Evolutionary conservation across 1,284 basidiomycete species (phyloP), one percentile per base, ranked within the genome.

Genomic region (Xerocomus amazonicus): DNA sequence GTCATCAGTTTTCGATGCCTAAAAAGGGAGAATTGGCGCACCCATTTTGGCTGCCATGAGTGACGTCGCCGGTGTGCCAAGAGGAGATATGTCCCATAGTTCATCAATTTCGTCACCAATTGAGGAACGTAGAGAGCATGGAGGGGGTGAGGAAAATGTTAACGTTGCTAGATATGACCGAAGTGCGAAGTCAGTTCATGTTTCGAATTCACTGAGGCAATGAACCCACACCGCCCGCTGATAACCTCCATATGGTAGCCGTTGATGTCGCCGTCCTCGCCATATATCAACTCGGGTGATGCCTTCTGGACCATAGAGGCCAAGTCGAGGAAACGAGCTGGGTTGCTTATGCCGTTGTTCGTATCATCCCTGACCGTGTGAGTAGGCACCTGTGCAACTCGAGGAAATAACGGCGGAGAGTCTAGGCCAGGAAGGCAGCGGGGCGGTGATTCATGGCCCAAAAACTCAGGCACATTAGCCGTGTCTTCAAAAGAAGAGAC

Each of bases 151-250:
- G 23, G 65, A 70, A 51, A 61, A 64, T 47, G 56, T 44, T 43
- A 60, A 43, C 1, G 58, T 54, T 14, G 51, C 68, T 61, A 39
- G 39, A 19, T 31, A 50, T 23, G 37, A 43, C 42, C 43, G 8
- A 45, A 50, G 16, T 58, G 29, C 43, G 8, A 45, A 50, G 16
- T 58, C 31, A 58, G 41, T 27, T 40, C 19, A 53, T 16, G 14
- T 26, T 10, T 31, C 27, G 32, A 29, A 46, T 42, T 9, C 35
- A 43, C 19, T 12, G 46, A 29, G 10, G 34, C 1, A 12, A 55
- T 36, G 42, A 36, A 69, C 74, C 36, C 58, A 84, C 83, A 60
- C 80, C 80, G 82, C 16, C 81, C 83, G 58, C 78, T 71, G 3
- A 83, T 73, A 28, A 82, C 59, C 6, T 72, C 65, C 71, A 86